Evolutionary conservation across 73 alveolate species (phyloP), one percentile per base, ranked within the genome.

Genomic region (Paramecium bursaria): DNA sequence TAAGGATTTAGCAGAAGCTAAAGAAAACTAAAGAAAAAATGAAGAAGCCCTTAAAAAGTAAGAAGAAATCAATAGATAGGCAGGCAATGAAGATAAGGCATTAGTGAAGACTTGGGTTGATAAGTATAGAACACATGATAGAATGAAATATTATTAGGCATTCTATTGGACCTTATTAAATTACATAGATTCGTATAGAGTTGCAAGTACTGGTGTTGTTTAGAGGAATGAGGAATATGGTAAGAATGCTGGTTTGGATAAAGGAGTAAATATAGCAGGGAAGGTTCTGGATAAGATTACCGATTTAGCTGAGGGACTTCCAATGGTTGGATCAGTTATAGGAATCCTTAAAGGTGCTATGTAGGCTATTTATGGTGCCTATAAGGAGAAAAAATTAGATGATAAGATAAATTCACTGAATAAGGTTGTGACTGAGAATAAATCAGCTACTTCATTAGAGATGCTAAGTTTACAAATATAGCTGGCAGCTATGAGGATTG

Each of bases 151-250:
- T 57, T 33, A 30, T 1, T 29, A 57, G 31, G 76, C 76, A 13
- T 57, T 57, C 31, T 57, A 57, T 57, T 57, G 76, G 76, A 57
- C 76, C 0, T 57, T 57, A 3, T 44, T 57, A 25, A 57, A 57
- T 57, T 57, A 57, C 17, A 26, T 57, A 13, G 76, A 57, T 57
- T 57, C 76, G 2, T 57, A 57, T 30, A 57, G 76, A 29, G 76
- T 50, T 11, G 76, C 76, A 29, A 57, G 76, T 29, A 57, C 76
- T 25, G 76, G 76, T 25, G 39, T 57, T 2, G 26, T 57, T 7
- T 23, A 57, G 19, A 57, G 51, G 31, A 57, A 57, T 57, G 49
- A 29, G 17, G 76, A 57, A 13, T 50, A 57, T 29, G 49, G 51
- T 11, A 26, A 26, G 31, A 57, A 25, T 57, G 17, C 17, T 13